Evolutionary conservation across 2,329 filamentous ascomycete species (phyloP).

Genomic region (Cladophialophora chaetospira): DNA sequence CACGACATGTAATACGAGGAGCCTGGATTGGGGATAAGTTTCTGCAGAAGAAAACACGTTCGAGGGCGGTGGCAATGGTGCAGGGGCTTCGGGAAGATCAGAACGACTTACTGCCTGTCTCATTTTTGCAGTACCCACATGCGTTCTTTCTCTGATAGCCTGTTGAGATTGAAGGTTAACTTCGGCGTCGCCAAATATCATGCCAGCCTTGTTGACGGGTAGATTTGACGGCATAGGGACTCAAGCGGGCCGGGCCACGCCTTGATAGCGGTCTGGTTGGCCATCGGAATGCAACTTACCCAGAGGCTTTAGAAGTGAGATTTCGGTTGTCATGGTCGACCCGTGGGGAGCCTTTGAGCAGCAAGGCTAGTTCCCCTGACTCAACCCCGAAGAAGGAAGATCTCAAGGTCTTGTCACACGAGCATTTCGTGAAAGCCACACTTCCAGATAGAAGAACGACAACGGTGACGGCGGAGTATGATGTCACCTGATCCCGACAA

Average conservation of each 20-base stretch:
- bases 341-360: not conserved
- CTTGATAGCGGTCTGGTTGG: not conserved
- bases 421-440: not conserved
- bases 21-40: constrained; percentile 36
- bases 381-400: constrained; percentile 6
- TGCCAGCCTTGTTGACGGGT: constrained; percentile 9
- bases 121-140: constrained; percentile 53
- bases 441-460: not conserved
- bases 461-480: constrained; percentile 4
- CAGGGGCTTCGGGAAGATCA: constrained; percentile 38
- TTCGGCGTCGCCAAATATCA: not conserved
- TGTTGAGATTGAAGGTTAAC: constrained; percentile 32
- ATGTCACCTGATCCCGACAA: constrained; percentile 24
- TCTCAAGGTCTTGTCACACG: constrained; percentile 13
- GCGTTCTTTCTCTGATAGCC: constrained; percentile 49
- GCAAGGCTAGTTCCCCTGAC: constrained; percentile 1
- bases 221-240: not conserved
- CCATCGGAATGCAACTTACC: constrained; percentile 38
- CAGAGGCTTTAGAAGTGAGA: constrained; percentile 49
- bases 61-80: constrained; percentile 11
- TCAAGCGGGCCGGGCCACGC: constrained; percentile 10
- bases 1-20: constrained; percentile 51
- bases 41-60: constrained; percentile 2
- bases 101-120: constrained; percentile 46
- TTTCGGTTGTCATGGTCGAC: constrained; percentile 42